Percentiles rank a stretch among this genome's conserved stretches.
These are phyloP conservation scores for Gossypium davidsonii DNA, from an alignment of 441 rosid genomes.

Conservation along the genomic window DNA sequence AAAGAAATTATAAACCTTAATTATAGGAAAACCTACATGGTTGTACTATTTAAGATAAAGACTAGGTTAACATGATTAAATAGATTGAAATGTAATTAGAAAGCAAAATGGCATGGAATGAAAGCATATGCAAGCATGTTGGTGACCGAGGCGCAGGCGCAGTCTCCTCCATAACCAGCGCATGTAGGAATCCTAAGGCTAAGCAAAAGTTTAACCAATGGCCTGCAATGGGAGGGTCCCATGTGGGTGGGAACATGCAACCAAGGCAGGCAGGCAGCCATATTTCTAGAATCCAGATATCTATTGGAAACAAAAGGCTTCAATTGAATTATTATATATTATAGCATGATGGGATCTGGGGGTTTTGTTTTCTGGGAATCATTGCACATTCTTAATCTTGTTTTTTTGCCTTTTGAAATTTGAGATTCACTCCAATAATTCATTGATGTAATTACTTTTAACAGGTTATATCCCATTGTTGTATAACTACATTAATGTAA, in stretches of 20 bases:
- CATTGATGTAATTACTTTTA: neutral
- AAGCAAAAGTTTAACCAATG: neutral
- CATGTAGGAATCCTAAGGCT: conserved; percentile 18
- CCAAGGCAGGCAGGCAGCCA: neutral
- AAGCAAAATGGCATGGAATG: neutral
- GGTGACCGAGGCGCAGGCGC: neutral
- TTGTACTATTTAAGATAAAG: neutral
- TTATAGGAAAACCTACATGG: neutral
- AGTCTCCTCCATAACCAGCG: conserved; percentile 9
- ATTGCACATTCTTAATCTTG: neutral
- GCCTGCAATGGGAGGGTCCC: conserved; percentile 17
- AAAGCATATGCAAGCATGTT: neutral
- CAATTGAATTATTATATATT: neutral
- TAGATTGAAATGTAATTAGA: neutral
- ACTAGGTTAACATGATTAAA: neutral
- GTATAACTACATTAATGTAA: no score
- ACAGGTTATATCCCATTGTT: neutral
- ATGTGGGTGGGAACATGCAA: conserved; percentile 14
- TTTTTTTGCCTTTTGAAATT: neutral
- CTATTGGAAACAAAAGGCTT: neutral
- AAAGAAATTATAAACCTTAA: neutral
- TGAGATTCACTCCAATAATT: neutral
- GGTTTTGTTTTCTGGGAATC: neutral
- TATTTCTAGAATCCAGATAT: neutral
- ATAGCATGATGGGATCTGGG: conserved; percentile 1